Evolutionary conservation across 108 stramenopile species (phyloP).

Genomic region (Bacterosira constricta): DNA sequence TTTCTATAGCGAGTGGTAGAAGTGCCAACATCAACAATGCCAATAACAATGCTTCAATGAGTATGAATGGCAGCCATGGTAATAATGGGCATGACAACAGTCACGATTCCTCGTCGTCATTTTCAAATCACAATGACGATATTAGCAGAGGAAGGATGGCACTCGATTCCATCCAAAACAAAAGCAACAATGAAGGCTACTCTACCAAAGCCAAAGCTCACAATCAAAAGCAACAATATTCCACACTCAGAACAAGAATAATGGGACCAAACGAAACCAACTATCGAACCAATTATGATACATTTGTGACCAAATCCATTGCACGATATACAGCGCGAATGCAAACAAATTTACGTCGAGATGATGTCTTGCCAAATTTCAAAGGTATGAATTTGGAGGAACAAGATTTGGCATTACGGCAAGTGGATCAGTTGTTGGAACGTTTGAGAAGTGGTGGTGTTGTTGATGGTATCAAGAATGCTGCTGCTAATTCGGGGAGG

Average conservation of each 20-base stretch:
- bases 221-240: neutral
- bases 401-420: neutral
- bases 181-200: neutral
- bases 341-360: neutral
- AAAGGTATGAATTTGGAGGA: neutral
- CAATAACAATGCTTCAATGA: too few species aligned
- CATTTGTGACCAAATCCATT: conserved; percentile 3
- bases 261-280: conserved; percentile 5
- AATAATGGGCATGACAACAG: too few species aligned
- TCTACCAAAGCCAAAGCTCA: neutral
- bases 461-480: neutral
- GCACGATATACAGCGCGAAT: neutral
- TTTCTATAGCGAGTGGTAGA: too few species aligned
- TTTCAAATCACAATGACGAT: neutral
- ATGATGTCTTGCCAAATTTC: neutral
- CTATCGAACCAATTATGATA: conserved; percentile 9
- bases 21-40: too few species aligned
- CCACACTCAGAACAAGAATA: neutral
- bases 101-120: too few species aligned
- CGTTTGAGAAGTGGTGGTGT: conserved; percentile 3
- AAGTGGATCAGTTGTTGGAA: conserved; percentile 15
- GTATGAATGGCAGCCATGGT: too few species aligned
- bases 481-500: too few species aligned
- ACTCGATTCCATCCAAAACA: neutral
- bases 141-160: neutral